Evolutionary conservation across 2,329 filamentous ascomycete species (phyloP).

Genomic region (Neodidymelliopsis sp.): DNA sequence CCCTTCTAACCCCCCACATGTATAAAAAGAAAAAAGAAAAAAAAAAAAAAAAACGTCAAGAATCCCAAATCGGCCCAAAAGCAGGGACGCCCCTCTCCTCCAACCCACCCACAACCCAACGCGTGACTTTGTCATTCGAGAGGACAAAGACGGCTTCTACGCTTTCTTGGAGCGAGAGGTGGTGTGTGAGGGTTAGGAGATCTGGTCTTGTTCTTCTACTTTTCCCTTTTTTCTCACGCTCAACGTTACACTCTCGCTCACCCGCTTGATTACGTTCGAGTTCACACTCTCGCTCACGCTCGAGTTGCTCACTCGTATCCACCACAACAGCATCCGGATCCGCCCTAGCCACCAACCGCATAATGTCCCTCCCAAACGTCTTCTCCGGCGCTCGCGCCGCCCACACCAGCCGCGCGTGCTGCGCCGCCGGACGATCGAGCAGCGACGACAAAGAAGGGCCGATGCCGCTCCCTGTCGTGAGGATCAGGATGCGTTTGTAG

Average conservation of each 20-base stretch:
- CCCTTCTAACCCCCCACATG: no score
- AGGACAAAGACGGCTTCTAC: slow-evolving; percentile 80
- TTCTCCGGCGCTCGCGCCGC: slow-evolving; percentile 66
- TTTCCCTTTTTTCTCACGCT: no score
- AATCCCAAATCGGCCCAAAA: slow-evolving; percentile 79
- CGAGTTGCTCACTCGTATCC: slow-evolving; percentile 68
- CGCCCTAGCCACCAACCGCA: slow-evolving; percentile 63
- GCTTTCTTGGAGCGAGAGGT: no score
- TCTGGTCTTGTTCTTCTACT: no score
- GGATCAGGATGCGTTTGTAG: slow-evolving; percentile 41
- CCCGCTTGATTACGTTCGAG: no score
- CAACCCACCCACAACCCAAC: slow-evolving; percentile 72
- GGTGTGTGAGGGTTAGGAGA: no score
- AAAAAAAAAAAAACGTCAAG: slow-evolving; percentile 43
- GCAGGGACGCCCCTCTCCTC: slow-evolving; percentile 71
- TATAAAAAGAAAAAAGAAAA: no score
- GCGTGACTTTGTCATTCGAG: slow-evolving; percentile 72
- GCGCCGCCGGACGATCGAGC: slow-evolving; percentile 57
- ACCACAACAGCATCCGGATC: slow-evolving; percentile 71
- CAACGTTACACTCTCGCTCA: no score
- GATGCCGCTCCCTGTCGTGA: slow-evolving; percentile 48
- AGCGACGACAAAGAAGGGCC: slow-evolving; percentile 58
- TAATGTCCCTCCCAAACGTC: slow-evolving; percentile 68
- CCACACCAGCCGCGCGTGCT: slow-evolving; percentile 71
- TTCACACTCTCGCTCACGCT: no score